These are phyloP conservation scores for Xylaria sp. DNA, from an alignment of 2,329 filamentous ascomycete genomes.

Conservation along the genomic window DNA sequence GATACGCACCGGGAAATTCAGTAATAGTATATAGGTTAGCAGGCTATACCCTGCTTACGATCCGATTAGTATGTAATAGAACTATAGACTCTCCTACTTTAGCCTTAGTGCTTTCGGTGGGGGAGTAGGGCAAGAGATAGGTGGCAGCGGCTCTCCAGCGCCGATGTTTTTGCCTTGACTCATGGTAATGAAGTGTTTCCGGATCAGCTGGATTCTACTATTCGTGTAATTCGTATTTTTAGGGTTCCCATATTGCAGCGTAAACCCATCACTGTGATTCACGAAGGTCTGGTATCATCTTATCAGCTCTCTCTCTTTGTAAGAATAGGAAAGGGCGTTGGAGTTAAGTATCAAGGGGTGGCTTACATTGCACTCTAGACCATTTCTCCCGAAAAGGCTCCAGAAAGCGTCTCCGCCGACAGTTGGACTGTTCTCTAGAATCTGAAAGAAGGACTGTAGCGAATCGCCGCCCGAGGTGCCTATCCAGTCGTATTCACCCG, in stretches of 20 bases:
- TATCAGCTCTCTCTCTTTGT: not conserved
- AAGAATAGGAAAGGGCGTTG: not conserved
- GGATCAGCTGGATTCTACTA: slow-evolving; percentile 55
- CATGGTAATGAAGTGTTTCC: slow-evolving; percentile 58
- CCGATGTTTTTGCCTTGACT: slow-evolving; percentile 51
- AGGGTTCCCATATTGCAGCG: slow-evolving; percentile 59
- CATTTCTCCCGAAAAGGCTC: slow-evolving; percentile 59
- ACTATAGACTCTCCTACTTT: not conserved
- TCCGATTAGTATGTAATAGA: too few relatives aligned
- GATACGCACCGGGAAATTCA: too few relatives aligned
- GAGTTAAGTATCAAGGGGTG: not conserved
- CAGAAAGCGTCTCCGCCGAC: slow-evolving; percentile 58
- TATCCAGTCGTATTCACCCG: slow-evolving; percentile 61
- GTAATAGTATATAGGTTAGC: too few relatives aligned
- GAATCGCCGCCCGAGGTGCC: slow-evolving; percentile 49
- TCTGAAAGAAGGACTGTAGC: slow-evolving; percentile 55
- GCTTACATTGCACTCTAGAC: slow-evolving; percentile 57
- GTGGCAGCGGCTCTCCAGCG: slow-evolving; percentile 52
- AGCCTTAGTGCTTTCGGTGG: slow-evolving; percentile 6
- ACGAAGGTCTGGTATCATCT: slow-evolving; percentile 52
- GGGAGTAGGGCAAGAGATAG: slow-evolving; percentile 54
- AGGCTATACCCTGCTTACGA: too few relatives aligned
- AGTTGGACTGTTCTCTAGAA: slow-evolving; percentile 54
- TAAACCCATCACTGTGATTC: slow-evolving; percentile 58
- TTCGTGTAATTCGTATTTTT: slow-evolving; percentile 53